These are phyloP conservation scores for Diplodia intermedia DNA, from an alignment of 2,329 filamentous ascomycete species.

Conservation along the genomic window DNA sequence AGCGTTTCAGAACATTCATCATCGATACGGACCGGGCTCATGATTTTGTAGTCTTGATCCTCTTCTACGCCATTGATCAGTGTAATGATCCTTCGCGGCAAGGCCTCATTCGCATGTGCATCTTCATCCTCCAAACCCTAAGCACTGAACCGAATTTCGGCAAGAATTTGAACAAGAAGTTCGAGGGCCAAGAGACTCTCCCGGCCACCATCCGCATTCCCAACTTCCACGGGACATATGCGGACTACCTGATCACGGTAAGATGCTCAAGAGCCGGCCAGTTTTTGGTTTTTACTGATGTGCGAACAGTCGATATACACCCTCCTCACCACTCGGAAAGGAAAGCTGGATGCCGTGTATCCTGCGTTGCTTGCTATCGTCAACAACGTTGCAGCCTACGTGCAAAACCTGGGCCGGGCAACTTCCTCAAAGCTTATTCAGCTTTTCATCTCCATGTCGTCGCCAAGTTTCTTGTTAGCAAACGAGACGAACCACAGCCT, in stretches of 20 bases:
- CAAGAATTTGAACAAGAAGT: conserved; percentile 84
- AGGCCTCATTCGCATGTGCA: conserved; percentile 93
- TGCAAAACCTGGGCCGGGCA: conserved; percentile 75
- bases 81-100: conserved; percentile 86
- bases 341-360: conserved; percentile 88
- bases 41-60: conserved; percentile 86
- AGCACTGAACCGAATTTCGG: conserved; percentile 94
- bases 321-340: conserved; percentile 89
- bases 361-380: conserved; percentile 90
- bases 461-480: conserved; percentile 86
- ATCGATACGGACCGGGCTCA: conserved; percentile 93
- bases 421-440: conserved; percentile 85
- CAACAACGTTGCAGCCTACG: conserved; percentile 88
- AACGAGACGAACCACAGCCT: conserved; percentile 90
- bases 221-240: conserved; percentile 88
- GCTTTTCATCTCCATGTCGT: conserved; percentile 89
- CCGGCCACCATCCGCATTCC: conserved; percentile 80
- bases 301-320: conserved; percentile 79
- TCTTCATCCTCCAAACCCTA: conserved; percentile 94
- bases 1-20: conserved; percentile 93
- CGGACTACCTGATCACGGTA: conserved; percentile 90
- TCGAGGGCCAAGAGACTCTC: conserved; percentile 86
- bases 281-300: conserved; percentile 36
- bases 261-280: conserved; percentile 42
- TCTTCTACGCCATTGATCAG: conserved; percentile 93